phyloP scores from a whole-genome alignment of 257 asterid species.

The Solanum bulbocastanum region DNA sequence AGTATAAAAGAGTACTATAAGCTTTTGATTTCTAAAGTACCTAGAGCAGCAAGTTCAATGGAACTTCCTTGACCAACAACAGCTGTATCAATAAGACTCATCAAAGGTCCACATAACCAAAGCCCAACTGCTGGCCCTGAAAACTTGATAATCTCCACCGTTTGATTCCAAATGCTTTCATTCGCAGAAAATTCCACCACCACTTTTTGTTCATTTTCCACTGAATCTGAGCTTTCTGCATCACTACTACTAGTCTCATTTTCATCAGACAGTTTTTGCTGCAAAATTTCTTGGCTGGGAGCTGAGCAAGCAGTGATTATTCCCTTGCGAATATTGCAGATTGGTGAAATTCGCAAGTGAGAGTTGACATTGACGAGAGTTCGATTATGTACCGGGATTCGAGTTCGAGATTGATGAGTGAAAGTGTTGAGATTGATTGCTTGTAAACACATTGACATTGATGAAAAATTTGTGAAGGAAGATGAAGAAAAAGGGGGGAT shows the following conservation, averaged over 20 bases:
- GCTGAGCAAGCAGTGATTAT: conserved; percentile 22
- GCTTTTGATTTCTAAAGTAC: conserved; percentile 28
- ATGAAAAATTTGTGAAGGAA: background rate
- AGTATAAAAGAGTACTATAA: background rate
- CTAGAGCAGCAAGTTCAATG: conserved; percentile 81
- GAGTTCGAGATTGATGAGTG: conserved; percentile 8
- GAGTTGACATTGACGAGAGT: background rate
- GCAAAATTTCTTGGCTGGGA: conserved; percentile 22
- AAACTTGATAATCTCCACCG: conserved; percentile 71
- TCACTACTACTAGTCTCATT: background rate
- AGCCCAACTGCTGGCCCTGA: conserved; percentile 98
- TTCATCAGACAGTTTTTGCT: background rate
- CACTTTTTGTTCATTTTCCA: conserved; percentile 17
- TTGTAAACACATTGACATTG: background rate
- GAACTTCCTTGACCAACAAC: conserved; percentile 93
- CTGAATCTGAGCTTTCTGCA: conserved; percentile 4
- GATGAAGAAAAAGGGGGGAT: background rate
- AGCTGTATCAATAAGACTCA: conserved; percentile 94
- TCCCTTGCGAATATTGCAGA: background rate
- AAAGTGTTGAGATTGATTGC: background rate
- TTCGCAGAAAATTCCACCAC: conserved; percentile 29
- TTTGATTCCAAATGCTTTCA: conserved; percentile 62
- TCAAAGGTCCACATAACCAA: conserved; percentile 86
- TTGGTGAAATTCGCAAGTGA: background rate
- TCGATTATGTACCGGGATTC: conserved; percentile 2